Evolutionary conservation across 148 eudicot species (phyloP).

Genomic region (Rhododendron molle): DNA sequence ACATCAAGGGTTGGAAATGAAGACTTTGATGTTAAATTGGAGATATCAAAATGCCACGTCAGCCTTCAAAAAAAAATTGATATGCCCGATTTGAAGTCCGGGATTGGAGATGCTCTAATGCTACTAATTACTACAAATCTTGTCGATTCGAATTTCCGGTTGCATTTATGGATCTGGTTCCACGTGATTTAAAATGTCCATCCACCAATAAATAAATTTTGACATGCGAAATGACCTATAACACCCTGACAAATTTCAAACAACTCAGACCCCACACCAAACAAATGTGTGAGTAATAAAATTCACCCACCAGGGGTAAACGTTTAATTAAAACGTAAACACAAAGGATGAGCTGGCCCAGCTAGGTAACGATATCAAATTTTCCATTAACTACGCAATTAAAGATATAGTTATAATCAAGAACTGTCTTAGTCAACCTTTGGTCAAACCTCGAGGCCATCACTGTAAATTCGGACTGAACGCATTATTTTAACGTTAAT

Average conservation of each 20-base stretch:
- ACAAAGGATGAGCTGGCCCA: neutral
- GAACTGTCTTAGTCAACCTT: neutral
- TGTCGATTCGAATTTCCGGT: neutral
- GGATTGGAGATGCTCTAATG: no score
- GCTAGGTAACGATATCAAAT: neutral
- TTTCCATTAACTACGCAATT: neutral
- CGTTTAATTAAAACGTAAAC: neutral
- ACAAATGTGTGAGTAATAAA: neutral
- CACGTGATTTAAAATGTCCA: neutral
- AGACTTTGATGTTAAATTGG: no score
- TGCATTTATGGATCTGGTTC: neutral
- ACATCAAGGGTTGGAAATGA: no score
- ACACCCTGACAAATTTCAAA: neutral
- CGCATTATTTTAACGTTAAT: neutral
- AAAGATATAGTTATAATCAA: neutral
- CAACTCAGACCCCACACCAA: neutral
- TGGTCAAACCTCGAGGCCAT: slow-evolving; percentile 2
- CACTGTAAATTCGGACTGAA: slow-evolving; percentile 4
- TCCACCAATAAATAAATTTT: neutral
- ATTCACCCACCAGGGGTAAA: neutral
- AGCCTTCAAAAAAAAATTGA: no score
- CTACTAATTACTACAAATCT: neutral
- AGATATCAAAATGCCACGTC: no score
- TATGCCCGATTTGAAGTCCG: no score
- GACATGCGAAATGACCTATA: neutral